Evolutionary conservation across 805 yeast species (phyloP), one percentile per base, ranked within the genome.

Genomic region (Candida verbasci): DNA sequence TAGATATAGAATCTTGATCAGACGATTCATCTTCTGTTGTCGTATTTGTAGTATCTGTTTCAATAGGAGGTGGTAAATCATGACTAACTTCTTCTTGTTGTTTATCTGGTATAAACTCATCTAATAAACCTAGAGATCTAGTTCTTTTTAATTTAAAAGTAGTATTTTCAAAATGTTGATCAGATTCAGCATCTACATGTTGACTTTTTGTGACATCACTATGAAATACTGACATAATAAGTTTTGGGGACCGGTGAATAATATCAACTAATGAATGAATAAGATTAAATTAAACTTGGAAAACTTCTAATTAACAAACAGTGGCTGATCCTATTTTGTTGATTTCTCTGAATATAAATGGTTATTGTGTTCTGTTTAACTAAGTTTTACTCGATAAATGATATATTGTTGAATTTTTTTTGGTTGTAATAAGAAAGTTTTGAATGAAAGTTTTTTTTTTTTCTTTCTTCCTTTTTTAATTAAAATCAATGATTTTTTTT

Each of bases 111-210:
- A 78, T 74, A 50, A 72, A 81, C 43, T 80, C 86, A 50, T 83
- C 94, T 46, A 86, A 64, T 10, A 85, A 57, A 1, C 96, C 95
- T 70, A 86, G 67, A 6, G 93, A 82, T 50, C 93, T 72, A 23
- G 95, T 86, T 53, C 95, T 65, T 50, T 86, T 86, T 50, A 86
- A 63, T 49, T 78, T 79, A 56, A 82, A 86, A 3, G 91, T 74
- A 5, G 86, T 74, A 39, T 72, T 75, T 37, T 77, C 70, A 51
- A 86, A 86, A 49, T 82, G 83, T 34, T 74, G 78, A 41, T 80
- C 86, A 55, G 79, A 80, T 31, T 74, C 68, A 4, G 91, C 88
- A 42, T 81, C 84, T 15, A 84, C 76, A 39, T 75, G 80, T 52
- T 76, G 82, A 23, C 81, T 76, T 21, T 80, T 73, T 38, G 80